Base-by-base conservation (phyloP, 768 basidiomycete genomes). In the Hemileccinum impolitum region DNA sequence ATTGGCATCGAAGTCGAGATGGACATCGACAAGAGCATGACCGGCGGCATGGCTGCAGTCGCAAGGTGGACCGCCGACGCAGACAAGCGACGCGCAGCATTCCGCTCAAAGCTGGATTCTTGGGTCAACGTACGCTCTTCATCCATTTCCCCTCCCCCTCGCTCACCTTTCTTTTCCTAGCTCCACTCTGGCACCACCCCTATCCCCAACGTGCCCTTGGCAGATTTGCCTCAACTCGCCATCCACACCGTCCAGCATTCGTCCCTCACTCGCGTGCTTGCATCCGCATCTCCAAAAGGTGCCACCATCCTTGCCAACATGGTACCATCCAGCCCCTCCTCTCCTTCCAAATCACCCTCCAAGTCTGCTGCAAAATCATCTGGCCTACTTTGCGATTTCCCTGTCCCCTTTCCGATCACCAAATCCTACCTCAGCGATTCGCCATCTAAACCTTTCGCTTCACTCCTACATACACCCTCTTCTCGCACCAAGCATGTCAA, bases 1-100 rank as follows among this genome's bases (percentile, higher is more conserved):
- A 78, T 92, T 53, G 90, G 90, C 1, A 88, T 93, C 43, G 87
- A 92, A 68, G 88, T 91, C 21, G 87, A 91, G 57, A 85, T 89
- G 72, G 82, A 90, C 58, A 79, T 90, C 47, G 87, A 89, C 67
- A 87, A 87, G 68, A 82, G 79, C 57, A 83, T 87, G 84, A 73
- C 73, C 18, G 81, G 78, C 39, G 88, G 90, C n/a, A 91, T 92
- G 85, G 87, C 88, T 32, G 87, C 90, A 25, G 87, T 93, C 38
- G 90, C 90, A 45, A 80, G 88, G 48, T 93, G 90, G 90, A 90
- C 90, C 3, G 80, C 85, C 25, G 81, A 75, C 38, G 70, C 77
- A 32, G 86, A 88, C 47, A 69, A 68, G 30, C 79, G 90, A 46
- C 78, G 82, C 47, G 68, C 73, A 46, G 71, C 79, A 45, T 76